Evolutionary conservation across 2,329 filamentous ascomycete species (phyloP), one percentile per base, ranked within the genome.

Genomic region (Exophiala sideris): DNA sequence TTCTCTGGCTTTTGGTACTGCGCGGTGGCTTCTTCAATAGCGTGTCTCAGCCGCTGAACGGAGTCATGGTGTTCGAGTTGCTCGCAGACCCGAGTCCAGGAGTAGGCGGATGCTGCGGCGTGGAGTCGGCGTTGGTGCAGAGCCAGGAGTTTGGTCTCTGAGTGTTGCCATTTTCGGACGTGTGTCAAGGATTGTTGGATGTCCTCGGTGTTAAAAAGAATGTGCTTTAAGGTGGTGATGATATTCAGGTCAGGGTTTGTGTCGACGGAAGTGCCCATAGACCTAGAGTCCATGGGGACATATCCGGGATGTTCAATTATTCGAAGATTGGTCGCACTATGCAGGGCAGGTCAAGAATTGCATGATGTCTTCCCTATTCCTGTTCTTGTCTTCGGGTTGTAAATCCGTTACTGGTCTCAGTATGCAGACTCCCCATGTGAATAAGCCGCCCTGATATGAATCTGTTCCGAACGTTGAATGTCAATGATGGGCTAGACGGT

Each of bases 111-210:
- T 20, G 79, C 76, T 40, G 79, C 76, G 64, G 76, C 79, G n/a
- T 90, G 76, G 67, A 96, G 80, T 49, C 91, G 86, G 67, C 91
- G 87, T 42, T 84, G 82, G 68, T 96, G 91, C 62, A 86, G 85
- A 54, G 84, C 77, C 12, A 94, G 79, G 79, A 95, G 48, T 14
- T 46, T 41, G 11, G 5, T 21, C 4, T 40, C 36, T 10, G 14
- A 8, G 41, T 41, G 5, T 12, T 48, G 35, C 48, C 49, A 48
- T 29, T 44, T n/a, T 8, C 11, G 21, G 35, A 38, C 29, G 14
- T 9, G 11, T 20, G 34, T 29, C 5, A 12, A 12, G 29, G 20
- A 24, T 7, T 21, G 7, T 10, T 34, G 35, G 24, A 32, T 18
- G 12, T 53, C 44, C 1, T 36, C 29, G 5, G n/a, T 7, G 35